Evolutionary conservation across 805 yeast genomes (phyloP).

Genomic region (Starmerella davenportii): DNA sequence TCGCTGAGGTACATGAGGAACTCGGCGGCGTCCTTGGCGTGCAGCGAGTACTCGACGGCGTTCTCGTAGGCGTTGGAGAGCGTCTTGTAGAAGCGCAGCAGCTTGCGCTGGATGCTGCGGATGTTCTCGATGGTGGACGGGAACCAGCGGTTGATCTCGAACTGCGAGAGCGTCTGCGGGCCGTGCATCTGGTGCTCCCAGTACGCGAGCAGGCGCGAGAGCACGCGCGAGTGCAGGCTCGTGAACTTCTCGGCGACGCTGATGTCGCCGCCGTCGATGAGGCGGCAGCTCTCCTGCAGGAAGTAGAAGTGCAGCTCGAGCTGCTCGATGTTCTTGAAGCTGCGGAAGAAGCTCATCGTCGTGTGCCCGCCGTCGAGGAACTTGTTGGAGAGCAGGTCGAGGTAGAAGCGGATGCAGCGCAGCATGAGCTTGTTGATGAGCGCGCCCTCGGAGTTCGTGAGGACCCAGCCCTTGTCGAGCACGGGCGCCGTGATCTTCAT

Average conservation of each 20-base stretch:
- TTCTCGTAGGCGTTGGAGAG: slow-evolving; percentile 58
- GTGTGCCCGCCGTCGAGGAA: slow-evolving; percentile 56
- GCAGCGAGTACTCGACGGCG: slow-evolving; percentile 31
- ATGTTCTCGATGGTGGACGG: slow-evolving; percentile 26
- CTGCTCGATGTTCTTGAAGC: slow-evolving; percentile 83
- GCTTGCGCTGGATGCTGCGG: slow-evolving; percentile 48
- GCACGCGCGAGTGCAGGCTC: slow-evolving; percentile 44
- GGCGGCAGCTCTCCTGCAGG: slow-evolving; percentile 57
- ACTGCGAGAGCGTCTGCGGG: slow-evolving; percentile 30
- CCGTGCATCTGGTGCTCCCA: slow-evolving; percentile 53
- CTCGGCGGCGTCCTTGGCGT: slow-evolving; percentile 23
- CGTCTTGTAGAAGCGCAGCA: slow-evolving; percentile 56
- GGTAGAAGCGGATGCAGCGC: slow-evolving; percentile 54
- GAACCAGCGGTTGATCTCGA: slow-evolving; percentile 36
- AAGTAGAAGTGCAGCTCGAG: slow-evolving; percentile 67
- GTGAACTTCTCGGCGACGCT: slow-evolving; percentile 66
- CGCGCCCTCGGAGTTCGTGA: slow-evolving; percentile 44
- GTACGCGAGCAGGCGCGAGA: slow-evolving; percentile 50
- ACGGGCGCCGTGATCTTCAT: slow-evolving; percentile 32
- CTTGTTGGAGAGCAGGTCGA: slow-evolving; percentile 56
- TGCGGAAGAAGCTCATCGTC: slow-evolving; percentile 38
- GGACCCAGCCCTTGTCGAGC: slow-evolving; percentile 53
- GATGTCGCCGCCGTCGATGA: slow-evolving; percentile 62
- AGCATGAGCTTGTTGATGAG: slow-evolving; percentile 49
- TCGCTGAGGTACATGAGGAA: slow-evolving; percentile 43